Percentiles rank a stretch among this genome's conserved stretches.
Evolutionary conservation across 2,329 filamentous ascomycete species (phyloP).

Genomic region (Helminthosporium solani): DNA sequence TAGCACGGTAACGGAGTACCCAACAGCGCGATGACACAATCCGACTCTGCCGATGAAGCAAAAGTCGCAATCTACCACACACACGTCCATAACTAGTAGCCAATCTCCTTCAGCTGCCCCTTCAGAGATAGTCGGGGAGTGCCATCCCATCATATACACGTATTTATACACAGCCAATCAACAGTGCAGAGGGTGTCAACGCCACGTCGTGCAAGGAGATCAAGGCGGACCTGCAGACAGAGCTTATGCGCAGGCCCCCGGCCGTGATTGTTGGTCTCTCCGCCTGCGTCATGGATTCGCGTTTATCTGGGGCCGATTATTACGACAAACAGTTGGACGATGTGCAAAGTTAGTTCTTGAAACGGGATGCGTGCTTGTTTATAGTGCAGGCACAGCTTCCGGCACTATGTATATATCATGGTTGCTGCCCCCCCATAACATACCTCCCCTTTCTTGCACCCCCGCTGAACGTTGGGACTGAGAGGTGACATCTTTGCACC

Average conservation of each 20-base stretch:
- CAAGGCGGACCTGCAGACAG: constrained; percentile 1
- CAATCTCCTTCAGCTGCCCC: background rate
- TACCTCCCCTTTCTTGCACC: background rate
- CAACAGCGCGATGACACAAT: no score
- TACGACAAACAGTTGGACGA: no score
- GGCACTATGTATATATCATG: no score
- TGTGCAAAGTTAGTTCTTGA: background rate
- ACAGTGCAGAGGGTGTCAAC: background rate
- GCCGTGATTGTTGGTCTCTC: background rate
- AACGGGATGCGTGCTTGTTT: background rate
- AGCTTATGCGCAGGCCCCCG: background rate
- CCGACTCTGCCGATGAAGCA: no score
- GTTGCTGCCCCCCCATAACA: constrained; percentile 1
- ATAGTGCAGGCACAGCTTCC: background rate
- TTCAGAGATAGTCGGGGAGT: background rate
- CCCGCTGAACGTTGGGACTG: background rate
- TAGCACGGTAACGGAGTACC: no score
- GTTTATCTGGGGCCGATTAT: background rate
- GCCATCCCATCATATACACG: background rate
- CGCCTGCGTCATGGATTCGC: background rate
- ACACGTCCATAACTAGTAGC: no score
- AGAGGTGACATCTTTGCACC: background rate
- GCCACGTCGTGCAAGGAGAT: background rate
- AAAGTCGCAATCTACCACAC: no score
- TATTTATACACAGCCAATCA: background rate